Base-by-base conservation (phyloP, 768 basidiomycete genomes). In the Collybia sp. region DNA sequence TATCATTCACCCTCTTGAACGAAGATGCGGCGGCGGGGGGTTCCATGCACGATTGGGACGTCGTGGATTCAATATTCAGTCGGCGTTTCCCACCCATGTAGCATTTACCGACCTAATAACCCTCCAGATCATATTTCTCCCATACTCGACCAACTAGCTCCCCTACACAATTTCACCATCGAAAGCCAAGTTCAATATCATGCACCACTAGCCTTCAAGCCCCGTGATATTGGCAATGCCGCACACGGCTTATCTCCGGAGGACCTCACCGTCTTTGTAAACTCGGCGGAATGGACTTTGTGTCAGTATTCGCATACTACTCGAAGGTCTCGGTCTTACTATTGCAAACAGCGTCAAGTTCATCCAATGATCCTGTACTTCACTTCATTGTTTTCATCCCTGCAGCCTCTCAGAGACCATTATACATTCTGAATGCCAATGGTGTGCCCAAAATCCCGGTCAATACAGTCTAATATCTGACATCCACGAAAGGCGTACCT, bases 161-260 rank as follows among this genome's bases (percentile, higher is more conserved):
- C 72, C 12, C 64, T 98, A 13, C 91, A 97, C 70, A 92, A 94
- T 58, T 91, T 93, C 59, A 93, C 88, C 2, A 75, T 97, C 37
- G 93, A 97, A 69, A 95, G 92, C 48, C 95, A 98, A 67, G 79
- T 96, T 1, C 91, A 94, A 56, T 92, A 82, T 58, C 85, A 95
- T 55, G 91, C 92, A 5, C 94, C 93, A 0, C 67, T 98, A 38
- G 85, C 91, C 1, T 91, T 98, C 57, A 71, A 79, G 43, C 88
- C 92, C 8, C 59, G 54, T 6, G 48, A 59, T 5, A 38, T 76
- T 2, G 65, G 70, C 6, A 57, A 68, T 19, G 65, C 62, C 8
- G 8, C 8, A 8, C 82, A 81, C 61, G 78, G 80, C 0, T 63
- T 98, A 33, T 80, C 79, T 1, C 79, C 81, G 42, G 93, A 93